phyloP scores from a whole-genome alignment of 2,329 filamentous ascomycete genomes.

The Periglandula ipomoeae region DNA sequence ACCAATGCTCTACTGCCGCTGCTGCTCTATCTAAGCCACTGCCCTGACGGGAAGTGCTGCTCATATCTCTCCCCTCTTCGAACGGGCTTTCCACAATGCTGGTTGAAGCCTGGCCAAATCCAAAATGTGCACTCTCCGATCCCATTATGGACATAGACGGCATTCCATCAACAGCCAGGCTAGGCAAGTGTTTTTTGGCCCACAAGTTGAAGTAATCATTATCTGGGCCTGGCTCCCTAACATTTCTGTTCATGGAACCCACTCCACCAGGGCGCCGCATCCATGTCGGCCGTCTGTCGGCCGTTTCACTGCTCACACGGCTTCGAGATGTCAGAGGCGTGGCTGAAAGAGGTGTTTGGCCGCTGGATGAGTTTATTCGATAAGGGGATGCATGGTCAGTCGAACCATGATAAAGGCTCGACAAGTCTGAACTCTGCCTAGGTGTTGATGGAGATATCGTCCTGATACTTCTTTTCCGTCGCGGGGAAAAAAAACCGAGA shows the following conservation, averaged over 20 bases:
- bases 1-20: slow-evolving; percentile 81
- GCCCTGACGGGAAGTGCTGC: slow-evolving; percentile 35
- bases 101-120: slow-evolving; percentile 34
- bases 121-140: slow-evolving; percentile 49
- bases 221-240: slow-evolving; percentile 69
- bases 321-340: slow-evolving; percentile 27
- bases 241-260: slow-evolving; percentile 65
- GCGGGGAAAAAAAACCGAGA: slow-evolving; percentile 85
- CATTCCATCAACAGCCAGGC: slow-evolving; percentile 59
- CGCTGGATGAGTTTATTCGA: slow-evolving; percentile 33
- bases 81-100: slow-evolving; percentile 43
- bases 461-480: slow-evolving; percentile 72
- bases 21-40: slow-evolving; percentile 71
- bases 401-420: slow-evolving; percentile 33
- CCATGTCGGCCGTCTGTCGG: slow-evolving; percentile 42
- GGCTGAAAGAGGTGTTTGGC: slow-evolving; percentile 23
- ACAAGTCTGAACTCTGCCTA: slow-evolving; percentile 53
- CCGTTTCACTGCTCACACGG: slow-evolving; percentile 27
- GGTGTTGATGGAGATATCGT: slow-evolving; percentile 62
- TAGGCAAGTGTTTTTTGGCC: slow-evolving; percentile 74
- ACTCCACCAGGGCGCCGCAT: slow-evolving; percentile 82
- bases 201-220: slow-evolving; percentile 78
- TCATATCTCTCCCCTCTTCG: slow-evolving; percentile 35
- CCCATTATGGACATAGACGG: slow-evolving; percentile 59
- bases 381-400: slow-evolving; percentile 26